Conservation (phyloP, 2,329 filamentous ascomycete genomes). For the Coniosporium tulheliwenetii region DNA sequence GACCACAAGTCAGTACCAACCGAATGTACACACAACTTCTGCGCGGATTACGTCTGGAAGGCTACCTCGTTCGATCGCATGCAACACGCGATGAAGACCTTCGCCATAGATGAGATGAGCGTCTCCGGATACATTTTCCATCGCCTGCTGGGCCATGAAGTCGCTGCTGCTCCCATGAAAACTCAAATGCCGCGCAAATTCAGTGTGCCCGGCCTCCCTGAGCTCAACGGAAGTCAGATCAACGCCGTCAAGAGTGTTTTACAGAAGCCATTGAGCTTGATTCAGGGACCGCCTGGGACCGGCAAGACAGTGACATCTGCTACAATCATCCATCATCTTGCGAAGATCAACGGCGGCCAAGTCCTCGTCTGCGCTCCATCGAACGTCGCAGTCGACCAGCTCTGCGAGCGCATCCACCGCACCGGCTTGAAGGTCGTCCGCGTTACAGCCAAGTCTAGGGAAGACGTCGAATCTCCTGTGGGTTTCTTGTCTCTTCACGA, state of each 20-base stretch:
- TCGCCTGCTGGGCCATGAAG: constrained; percentile 86
- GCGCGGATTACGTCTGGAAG: constrained; percentile 98
- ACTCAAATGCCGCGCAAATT: constrained; percentile 93
- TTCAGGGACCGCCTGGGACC: constrained; percentile 91
- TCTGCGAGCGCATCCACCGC: constrained; percentile 89
- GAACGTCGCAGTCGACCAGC: constrained; percentile 95
- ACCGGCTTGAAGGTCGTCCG: constrained; percentile 94
- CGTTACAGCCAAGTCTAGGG: constrained; percentile 94
- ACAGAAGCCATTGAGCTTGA: constrained; percentile 84
- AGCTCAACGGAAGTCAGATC: constrained; percentile 90
- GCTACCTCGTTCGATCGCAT: constrained; percentile 98
- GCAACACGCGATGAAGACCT: constrained; percentile 98
- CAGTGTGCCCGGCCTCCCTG: constrained; percentile 82
- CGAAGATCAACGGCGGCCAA: constrained; percentile 87
- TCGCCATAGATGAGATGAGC: constrained; percentile 94
- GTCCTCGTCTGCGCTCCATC: constrained; percentile 94
- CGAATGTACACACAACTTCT: constrained; percentile 95
- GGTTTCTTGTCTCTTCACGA: constrained; percentile 90
- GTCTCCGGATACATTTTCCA: constrained; percentile 99
- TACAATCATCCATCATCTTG: constrained; percentile 94
- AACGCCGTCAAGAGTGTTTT: constrained; percentile 91
- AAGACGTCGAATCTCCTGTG: constrained; percentile 97
- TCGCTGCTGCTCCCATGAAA: constrained; percentile 89
- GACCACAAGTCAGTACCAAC: constrained; percentile 94
- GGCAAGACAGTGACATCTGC: constrained; percentile 98